Percentiles rank a stretch among this genome's conserved stretches.
phyloP scores from a whole-genome alignment of 2,329 filamentous ascomycete genomes.

The Epicoccum sorghinum region DNA sequence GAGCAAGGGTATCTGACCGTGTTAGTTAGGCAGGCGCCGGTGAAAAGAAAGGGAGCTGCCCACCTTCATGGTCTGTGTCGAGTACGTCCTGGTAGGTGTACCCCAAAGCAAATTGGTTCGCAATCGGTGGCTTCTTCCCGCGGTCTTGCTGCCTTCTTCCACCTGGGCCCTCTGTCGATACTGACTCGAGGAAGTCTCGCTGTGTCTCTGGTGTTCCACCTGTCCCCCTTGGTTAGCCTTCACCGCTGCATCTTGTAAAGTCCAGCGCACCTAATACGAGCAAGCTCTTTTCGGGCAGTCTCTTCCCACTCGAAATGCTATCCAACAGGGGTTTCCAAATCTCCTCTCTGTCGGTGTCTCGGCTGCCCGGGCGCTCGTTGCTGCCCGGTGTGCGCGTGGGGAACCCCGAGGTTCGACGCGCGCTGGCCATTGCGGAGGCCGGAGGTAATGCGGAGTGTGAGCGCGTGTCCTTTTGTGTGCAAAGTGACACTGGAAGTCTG shows the following conservation, averaged over 20 bases:
- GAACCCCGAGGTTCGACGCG: conserved; percentile 41
- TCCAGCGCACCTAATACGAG: conserved; percentile 74
- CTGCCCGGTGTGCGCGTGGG: conserved; percentile 30
- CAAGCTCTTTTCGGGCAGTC: conserved; percentile 89
- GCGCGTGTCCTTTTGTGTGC: conserved; percentile 5
- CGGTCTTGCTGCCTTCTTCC: conserved; percentile 60
- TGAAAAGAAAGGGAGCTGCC: conserved; percentile 16
- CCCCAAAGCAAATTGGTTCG: conserved; percentile 89
- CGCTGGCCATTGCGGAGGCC: conserved; percentile 40
- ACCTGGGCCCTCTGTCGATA: conserved; percentile 48
- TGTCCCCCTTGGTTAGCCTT: conserved; percentile 46
- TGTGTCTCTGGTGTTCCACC: conserved; percentile 84
- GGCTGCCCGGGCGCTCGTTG: conserved; percentile 53
- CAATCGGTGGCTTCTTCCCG: conserved; percentile 71
- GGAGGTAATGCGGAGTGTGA: conserved; percentile 33
- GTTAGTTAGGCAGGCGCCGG: conserved; percentile 16
- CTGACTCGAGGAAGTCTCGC: conserved; percentile 74
- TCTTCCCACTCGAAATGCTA: conserved; percentile 85
- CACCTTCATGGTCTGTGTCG: conserved; percentile 91
- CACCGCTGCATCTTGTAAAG: conserved; percentile 17
- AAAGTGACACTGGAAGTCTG: not conserved
- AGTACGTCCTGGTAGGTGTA: conserved; percentile 96
- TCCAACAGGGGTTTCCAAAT: conserved; percentile 96
- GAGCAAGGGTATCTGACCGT: conserved; percentile 77
- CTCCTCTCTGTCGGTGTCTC: conserved; percentile 76